phyloP scores from a whole-genome alignment of 352 stramenopile species.

The Globisporangium emineosum region DNA sequence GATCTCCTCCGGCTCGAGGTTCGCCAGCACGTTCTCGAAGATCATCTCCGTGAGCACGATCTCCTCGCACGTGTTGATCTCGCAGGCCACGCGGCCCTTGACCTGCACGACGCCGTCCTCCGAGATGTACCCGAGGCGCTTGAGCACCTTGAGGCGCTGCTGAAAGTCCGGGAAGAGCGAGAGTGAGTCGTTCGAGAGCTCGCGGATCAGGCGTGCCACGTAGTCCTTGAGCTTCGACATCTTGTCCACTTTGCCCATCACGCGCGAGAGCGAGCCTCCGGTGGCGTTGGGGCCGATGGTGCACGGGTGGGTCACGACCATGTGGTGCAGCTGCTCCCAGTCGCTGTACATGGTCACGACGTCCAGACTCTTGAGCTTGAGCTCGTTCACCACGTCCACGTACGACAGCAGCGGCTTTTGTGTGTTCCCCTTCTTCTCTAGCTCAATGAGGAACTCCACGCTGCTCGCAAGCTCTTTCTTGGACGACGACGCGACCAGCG shows the following conservation, averaged over 20 bases:
- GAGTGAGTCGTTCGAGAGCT: conserved; percentile 88
- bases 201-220: conserved; percentile 46
- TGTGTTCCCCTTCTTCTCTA: conserved; percentile 63
- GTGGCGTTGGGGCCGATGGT: conserved; percentile 21
- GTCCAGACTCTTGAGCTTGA: conserved; percentile 82
- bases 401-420: conserved; percentile 46
- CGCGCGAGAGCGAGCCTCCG: conserved; percentile 25
- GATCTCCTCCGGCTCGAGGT: conserved; percentile 96
- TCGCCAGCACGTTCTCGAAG: conserved; percentile 97
- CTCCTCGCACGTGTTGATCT: conserved; percentile 98
- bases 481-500: conserved; percentile 54
- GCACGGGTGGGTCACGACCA: conserved; percentile 51
- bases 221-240: conserved; percentile 75
- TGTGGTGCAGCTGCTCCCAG: conserved; percentile 57
- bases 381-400: conserved; percentile 67
- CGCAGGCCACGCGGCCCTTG: conserved; percentile 97
- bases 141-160: conserved; percentile 91
- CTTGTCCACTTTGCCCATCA: conserved; percentile 70
- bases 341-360: conserved; percentile 58
- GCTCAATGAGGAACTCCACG: conserved; percentile 66
- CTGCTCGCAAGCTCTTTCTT: conserved; percentile 72
- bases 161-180: conserved; percentile 97
- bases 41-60: conserved; percentile 98
- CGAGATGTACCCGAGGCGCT: conserved; percentile 94
- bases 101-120: conserved; percentile 86